A percentile compares a stretch with the other conserved stretches of the same genome.
Evolutionary conservation across 129 eudicot genomes (phyloP).

Genomic region (Escallonia rubra): DNA sequence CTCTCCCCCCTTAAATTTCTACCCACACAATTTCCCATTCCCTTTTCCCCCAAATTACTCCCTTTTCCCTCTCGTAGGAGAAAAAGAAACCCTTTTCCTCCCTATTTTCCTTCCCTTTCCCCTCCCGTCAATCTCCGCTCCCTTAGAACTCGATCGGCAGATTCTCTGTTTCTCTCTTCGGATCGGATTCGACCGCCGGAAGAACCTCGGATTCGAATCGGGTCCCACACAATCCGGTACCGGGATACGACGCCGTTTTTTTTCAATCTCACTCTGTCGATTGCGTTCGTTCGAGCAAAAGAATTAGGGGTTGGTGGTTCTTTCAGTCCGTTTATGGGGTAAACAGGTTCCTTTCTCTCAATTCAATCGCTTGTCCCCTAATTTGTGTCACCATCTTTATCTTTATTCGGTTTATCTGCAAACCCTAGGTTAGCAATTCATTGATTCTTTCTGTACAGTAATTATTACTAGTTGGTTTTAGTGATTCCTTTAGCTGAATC

Average conservation of each 20-base stretch:
- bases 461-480: not conserved
- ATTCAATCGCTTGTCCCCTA: not conserved
- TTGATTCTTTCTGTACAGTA: slow-evolving; percentile 38
- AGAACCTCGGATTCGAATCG: slow-evolving; percentile 10
- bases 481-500: not conserved
- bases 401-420: not conserved
- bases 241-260: not conserved
- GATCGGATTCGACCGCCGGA: slow-evolving; percentile 14
- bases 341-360: slow-evolving; percentile 20
- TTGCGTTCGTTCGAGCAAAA: slow-evolving; percentile 14
- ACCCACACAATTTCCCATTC: slow-evolving; percentile 8
- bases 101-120: not conserved
- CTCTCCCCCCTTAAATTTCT: slow-evolving; percentile 7
- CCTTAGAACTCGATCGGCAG: slow-evolving; percentile 23
- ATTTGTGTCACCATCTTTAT: not conserved
- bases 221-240: not conserved
- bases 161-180: slow-evolving; percentile 6
- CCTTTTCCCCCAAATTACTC: slow-evolving; percentile 11
- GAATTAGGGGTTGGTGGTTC: slow-evolving; percentile 15
- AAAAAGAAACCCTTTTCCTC: slow-evolving; percentile 21
- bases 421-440: slow-evolving; percentile 12
- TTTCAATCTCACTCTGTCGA: slow-evolving; percentile 8
- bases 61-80: slow-evolving; percentile 15
- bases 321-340: not conserved
- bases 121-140: not conserved